Evolutionary conservation across 1,139 yeast genomes (phyloP).

Genomic region (Pichia sp.): DNA sequence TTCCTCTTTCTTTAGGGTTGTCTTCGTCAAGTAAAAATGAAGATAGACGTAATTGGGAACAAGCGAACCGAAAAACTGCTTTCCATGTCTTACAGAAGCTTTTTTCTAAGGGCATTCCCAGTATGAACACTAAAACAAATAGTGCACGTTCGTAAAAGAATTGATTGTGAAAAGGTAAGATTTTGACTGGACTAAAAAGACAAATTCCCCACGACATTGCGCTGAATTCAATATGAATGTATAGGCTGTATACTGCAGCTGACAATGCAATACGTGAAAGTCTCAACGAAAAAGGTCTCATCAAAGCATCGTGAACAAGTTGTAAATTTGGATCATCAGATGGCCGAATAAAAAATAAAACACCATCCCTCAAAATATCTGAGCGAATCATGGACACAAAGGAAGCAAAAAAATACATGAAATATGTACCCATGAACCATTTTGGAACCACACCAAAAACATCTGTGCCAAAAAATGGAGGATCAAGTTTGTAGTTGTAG

Average conservation of each 20-base stretch:
- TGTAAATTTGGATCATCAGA: conserved; percentile 93
- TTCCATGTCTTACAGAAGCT: conserved; percentile 50
- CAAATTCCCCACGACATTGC: conserved; percentile 47
- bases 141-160: conserved; percentile 9
- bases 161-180: conserved; percentile 27
- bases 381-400: conserved; percentile 81
- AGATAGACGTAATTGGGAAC: conserved; percentile 62
- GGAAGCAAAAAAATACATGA: conserved; percentile 83
- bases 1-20: conserved; percentile 73
- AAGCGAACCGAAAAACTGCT: conserved; percentile 51
- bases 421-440: conserved; percentile 78
- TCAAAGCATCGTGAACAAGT: conserved; percentile 82
- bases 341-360: conserved; percentile 81
- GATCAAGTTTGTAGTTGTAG: conserved; percentile 16
- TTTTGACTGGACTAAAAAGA: conserved; percentile 30
- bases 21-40: conserved; percentile 72
- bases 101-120: conserved; percentile 7
- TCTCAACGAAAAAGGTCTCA: conserved; percentile 69
- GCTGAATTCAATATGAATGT: conserved; percentile 75
- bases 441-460: conserved; percentile 24
- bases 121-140: conserved; percentile 21
- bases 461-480: conserved; percentile 8
- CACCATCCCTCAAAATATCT: conserved; percentile 78
- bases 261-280: conserved; percentile 70
- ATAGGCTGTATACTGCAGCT: conserved; percentile 67